Percentiles rank a stretch among this genome's conserved stretches.
Conservation (phyloP, 257 asterid species). For the Voacanga thouarsii region DNA sequence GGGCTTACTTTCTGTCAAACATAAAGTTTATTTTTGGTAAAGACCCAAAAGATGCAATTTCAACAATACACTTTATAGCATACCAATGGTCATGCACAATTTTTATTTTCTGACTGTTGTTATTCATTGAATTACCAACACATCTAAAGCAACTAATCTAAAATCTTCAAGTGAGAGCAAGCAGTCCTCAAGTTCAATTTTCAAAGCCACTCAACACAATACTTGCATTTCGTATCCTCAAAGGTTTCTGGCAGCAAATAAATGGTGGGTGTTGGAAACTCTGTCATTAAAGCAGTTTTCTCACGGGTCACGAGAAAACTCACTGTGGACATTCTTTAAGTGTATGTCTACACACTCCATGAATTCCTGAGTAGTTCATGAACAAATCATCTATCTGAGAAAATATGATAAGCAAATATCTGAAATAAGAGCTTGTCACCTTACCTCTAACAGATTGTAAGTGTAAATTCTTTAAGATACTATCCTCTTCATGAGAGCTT, state of each 20-base stretch:
- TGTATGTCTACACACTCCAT: background rate
- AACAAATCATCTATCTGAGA: background rate
- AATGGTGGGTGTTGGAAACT: background rate
- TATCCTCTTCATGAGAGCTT: background rate
- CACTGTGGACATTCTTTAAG: background rate
- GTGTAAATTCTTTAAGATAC: background rate
- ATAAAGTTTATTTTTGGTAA: background rate
- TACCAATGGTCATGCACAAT: background rate
- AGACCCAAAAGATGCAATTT: background rate
- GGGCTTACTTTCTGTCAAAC: slow-evolving; percentile 77
- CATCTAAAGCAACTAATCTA: background rate
- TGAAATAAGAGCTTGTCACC: too few relatives aligned
- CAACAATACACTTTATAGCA: background rate
- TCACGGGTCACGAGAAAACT: background rate
- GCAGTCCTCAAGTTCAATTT: background rate
- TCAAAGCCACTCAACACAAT: background rate
- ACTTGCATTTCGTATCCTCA: background rate
- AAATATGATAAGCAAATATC: background rate
- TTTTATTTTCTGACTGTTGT: background rate
- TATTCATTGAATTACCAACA: background rate
- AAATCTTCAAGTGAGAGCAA: background rate
- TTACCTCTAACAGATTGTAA: background rate
- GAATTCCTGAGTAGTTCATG: background rate
- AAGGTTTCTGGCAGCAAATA: background rate
- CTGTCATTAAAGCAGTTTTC: background rate